Base-by-base conservation (phyloP, 805 yeast species). In the Wickerhamomyces chaumierensis region DNA sequence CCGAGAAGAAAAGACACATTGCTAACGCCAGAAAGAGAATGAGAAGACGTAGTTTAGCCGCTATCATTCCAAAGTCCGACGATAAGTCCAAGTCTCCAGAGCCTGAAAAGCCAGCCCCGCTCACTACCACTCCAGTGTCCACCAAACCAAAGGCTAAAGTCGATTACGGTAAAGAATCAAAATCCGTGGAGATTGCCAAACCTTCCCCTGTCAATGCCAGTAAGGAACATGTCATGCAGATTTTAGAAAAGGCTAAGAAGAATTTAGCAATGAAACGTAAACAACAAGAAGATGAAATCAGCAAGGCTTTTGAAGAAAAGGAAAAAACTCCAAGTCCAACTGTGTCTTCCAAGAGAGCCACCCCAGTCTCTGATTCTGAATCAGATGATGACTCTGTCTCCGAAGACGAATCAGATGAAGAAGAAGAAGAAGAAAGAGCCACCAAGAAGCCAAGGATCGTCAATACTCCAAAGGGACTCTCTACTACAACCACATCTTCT, bases 371-470 rank as follows among this genome's bases (percentile, higher is more conserved):
- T 45, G 31, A 65, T 64, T 42, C 51, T 2, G 57, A 46, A 5
- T 45, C 56, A 3, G 56, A 51, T 18, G 49, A 50, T 4, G 53
- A 47, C 6, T 39, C 48, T 13, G 53, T 41, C 13, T 43, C 42
- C 6, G 49, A 54, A n/a, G n/a, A n/a, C 8, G 42, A 51, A 2
- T 45, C 53, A 6, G 33, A 18, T 36, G 34, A 7, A 15, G 53
- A 48, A 17, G 60, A 53, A 5, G 61, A 55, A 8, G 56, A 52
- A 18, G 56, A 51, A 4, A 49, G 47, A 3, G 43, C 48, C 32
- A 37, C 48, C 23, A 62, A 56, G 33, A 61, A 66, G 8, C 60
- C 68, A 39, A 58, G 72, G 41, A 62, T 68, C 16, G 77, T 71
- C 4, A 64, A 65, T 31, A 63, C 73, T 2, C 77, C 77, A 16